Base-by-base conservation (phyloP, 2,329 filamentous ascomycete genomes). In the Phialocephala sp. region DNA sequence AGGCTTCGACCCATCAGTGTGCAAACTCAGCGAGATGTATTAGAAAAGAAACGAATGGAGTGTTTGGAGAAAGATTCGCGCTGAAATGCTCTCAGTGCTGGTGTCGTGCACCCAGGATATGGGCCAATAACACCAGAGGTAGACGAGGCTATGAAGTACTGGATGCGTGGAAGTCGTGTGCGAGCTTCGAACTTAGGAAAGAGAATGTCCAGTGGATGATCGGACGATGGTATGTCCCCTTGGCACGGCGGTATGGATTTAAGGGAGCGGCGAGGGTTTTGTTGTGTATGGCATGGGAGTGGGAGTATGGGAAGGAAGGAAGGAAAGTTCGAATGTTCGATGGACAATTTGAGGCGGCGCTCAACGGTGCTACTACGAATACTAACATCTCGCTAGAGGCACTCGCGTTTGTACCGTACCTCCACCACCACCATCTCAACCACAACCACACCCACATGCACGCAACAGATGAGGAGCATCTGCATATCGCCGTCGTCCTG, bases 1-100 rank as follows among this genome's bases (percentile, higher is more conserved):
- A 67, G 62, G 62, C 63, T 68, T 69, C 64, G 64, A 73, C 74
- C 74, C 75, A 76, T 76, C 69, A 74, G 74, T 71, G 59, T 67
- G 6, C 3, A 45, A 22, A 52, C 24, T 52, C 43, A 22, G 41
- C 20, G 36, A 20, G n/a, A 62, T 45, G 24, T 47, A 14, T 62
- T 15, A 36, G 27, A 22, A 27, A 41, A 39, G 41, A 18, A 22
- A 11, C 27, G 52, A 9, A 39, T 39, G 39, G 56, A 56, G 37
- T 41, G 37, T 58, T 24, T 27, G 27, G 24, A 55, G 45, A 20
- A 47, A 37, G 27, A 45, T 50, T 62, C 56, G 62, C 62, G 66
- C 59, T 62, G 62, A 47, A 56, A 47, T 67, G 56, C 12, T 56
- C 57, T 47, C 43, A 60, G 60, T 52, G 32, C 45, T 60, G 41